Base-by-base conservation (phyloP, 257 asterid species). In the Cinchona pubescens region DNA sequence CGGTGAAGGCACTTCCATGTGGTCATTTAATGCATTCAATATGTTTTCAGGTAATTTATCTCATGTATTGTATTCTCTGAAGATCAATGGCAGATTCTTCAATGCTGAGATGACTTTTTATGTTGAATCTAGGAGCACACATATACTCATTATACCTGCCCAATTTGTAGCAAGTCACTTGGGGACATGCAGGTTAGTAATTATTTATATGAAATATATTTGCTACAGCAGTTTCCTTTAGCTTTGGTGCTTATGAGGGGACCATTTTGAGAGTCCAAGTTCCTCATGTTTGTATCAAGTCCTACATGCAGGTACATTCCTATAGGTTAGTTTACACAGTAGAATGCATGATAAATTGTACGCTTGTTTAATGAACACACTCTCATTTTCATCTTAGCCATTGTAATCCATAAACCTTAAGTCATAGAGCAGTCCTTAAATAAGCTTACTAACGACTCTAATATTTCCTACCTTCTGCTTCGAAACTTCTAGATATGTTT, bases 1-100 rank as follows among this genome's bases (percentile, higher is more conserved):
- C 98, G 0, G 90, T 89, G 55, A 93, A 93, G 84, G 87, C 84
- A 69, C 95, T 93, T 76, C 93, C 93, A 55, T 93, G 98, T 78
- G 97, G 97, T 67, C 98, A 93, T 86, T 77, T 83, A 70, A 93
- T 93, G 97, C 98, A 93, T 86, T 93, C 98, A 3, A 73, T 90
- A 82, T 93, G 97, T 84, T 93, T 89, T 85, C 88, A 88, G 95
- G 98, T 93, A n/a, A 78, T 69, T 42, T 61, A 53, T n/a, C 37
- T 79, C 67, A 71, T 59, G 70, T 69, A 73, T 37, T 18, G 49
- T 7, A 35, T 34, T 23, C 49, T 27, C 55, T 27, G 62, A 46
- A 72, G 40, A n/a, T 74, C 34, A 34, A 25, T 35, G 2, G 38
- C 11, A 42, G 59, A 40, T 72, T 60, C 55, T 53, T 34, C 69